These are phyloP conservation scores for Camelina laxa DNA, from an alignment of 345 rosid species.

Conservation along the genomic window DNA sequence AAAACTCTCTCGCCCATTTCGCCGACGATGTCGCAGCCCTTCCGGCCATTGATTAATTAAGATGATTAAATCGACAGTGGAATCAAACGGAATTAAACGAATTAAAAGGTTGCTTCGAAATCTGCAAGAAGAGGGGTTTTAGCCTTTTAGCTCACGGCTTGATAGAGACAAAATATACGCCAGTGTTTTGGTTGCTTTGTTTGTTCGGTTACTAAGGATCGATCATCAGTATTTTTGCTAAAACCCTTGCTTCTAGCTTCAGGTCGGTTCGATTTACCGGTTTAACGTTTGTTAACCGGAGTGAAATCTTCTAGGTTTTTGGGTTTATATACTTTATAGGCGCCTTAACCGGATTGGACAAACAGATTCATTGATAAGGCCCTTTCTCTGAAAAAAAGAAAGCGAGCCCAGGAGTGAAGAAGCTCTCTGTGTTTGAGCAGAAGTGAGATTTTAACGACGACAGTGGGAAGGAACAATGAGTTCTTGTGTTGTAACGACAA, in stretches of 20 bases:
- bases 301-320: neutral
- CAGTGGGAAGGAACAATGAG: constrained; percentile 34
- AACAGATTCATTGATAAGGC: constrained; percentile 40
- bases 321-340: too few relatives aligned
- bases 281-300: constrained; percentile 20
- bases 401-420: constrained; percentile 29
- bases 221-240: constrained; percentile 36
- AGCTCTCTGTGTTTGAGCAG: neutral
- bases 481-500: constrained; percentile 40
- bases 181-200: too few relatives aligned
- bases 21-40: constrained; percentile 46
- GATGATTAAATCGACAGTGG: constrained; percentile 1
- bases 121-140: constrained; percentile 27
- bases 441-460: constrained; percentile 19
- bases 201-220: constrained; percentile 19
- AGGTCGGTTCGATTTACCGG: constrained; percentile 36
- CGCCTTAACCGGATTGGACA: constrained; percentile 25
- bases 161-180: neutral
- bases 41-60: constrained; percentile 55
- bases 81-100: neutral
- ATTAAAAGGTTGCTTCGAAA: constrained; percentile 16
- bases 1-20: constrained; percentile 51
- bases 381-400: constrained; percentile 8
- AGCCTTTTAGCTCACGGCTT: constrained; percentile 40
- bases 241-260: constrained; percentile 36